phyloP scores from a whole-genome alignment of 208 protist species.

The Lotmaria passim region DNA sequence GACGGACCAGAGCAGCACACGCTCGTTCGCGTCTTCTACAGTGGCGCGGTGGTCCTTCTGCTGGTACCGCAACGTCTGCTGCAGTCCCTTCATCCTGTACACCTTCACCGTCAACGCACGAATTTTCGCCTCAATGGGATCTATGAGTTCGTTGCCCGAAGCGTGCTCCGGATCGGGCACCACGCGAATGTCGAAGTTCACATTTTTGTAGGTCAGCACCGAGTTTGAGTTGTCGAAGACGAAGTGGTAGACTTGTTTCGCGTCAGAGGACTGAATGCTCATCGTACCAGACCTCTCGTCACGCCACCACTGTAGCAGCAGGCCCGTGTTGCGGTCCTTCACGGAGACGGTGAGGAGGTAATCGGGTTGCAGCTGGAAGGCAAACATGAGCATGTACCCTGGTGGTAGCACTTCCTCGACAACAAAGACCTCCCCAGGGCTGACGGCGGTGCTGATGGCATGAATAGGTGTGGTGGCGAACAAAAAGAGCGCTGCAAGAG shows the following conservation, averaged over 20 bases:
- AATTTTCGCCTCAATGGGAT: constrained; percentile 72
- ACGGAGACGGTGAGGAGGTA: constrained; percentile 21
- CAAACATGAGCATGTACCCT: constrained; percentile 37
- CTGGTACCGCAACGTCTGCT: constrained; percentile 47
- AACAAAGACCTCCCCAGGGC: constrained; percentile 31
- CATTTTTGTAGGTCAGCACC: constrained; percentile 23
- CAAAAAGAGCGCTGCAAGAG: background rate
- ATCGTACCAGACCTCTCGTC: background rate
- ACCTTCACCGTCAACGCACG: constrained; percentile 24
- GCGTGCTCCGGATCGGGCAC: constrained; percentile 33
- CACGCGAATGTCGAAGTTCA: constrained; percentile 56
- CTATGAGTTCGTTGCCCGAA: constrained; percentile 37
- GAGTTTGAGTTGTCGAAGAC: constrained; percentile 60
- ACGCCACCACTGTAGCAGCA: constrained; percentile 2
- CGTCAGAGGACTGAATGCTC: background rate
- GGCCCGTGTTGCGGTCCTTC: background rate
- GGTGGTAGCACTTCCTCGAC: constrained; percentile 38
- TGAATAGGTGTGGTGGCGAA: background rate
- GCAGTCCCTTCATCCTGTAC: constrained; percentile 20
- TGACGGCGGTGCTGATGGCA: background rate
- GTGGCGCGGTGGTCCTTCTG: constrained; percentile 72
- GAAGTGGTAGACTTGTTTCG: background rate
- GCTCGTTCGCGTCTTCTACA: constrained; percentile 62
- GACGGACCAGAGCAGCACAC: constrained; percentile 71
- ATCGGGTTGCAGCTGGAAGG: constrained; percentile 41